A percentile compares a stretch with the other conserved stretches of the same genome.
Evolutionary conservation across 2,329 filamentous ascomycete species (phyloP).

Genomic region (Lecanoromycetidae sp.): DNA sequence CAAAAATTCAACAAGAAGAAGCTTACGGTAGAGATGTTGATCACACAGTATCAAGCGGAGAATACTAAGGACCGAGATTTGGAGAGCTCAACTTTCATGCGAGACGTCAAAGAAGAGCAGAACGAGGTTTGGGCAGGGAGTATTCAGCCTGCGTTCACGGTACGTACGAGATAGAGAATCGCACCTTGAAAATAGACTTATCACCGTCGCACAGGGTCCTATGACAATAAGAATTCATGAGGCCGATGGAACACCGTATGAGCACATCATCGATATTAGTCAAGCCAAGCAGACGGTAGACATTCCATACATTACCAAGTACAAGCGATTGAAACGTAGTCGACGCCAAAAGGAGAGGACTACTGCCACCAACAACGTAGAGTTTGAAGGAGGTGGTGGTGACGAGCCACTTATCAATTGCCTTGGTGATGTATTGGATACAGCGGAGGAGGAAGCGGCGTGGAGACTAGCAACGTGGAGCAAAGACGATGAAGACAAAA

Average conservation of each 20-base stretch:
- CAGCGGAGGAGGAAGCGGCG: slow-evolving; percentile 63
- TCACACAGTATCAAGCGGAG: slow-evolving; percentile 60
- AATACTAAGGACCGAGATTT: slow-evolving; percentile 47
- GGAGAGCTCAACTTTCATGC: slow-evolving; percentile 64
- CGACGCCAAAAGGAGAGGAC: slow-evolving; percentile 68
- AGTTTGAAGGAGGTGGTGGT: slow-evolving; percentile 51
- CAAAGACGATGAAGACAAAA: slow-evolving; percentile 72
- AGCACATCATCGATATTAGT: slow-evolving; percentile 93
- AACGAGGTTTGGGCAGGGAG: slow-evolving; percentile 56
- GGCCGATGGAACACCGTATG: slow-evolving; percentile 93
- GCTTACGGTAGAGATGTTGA: slow-evolving; percentile 81
- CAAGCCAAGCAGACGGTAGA: slow-evolving; percentile 77
- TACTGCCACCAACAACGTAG: slow-evolving; percentile 50
- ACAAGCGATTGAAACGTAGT: slow-evolving; percentile 89
- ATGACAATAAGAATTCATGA: slow-evolving; percentile 98
- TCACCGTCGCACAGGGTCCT: slow-evolving; percentile 43
- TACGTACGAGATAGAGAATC: slow-evolving; percentile 4
- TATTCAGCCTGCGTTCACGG: slow-evolving; percentile 67
- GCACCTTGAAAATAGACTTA: background rate
- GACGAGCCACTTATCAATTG: slow-evolving; percentile 82
- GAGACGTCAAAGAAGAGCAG: slow-evolving; percentile 69
- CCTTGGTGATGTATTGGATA: slow-evolving; percentile 78
- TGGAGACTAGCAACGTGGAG: slow-evolving; percentile 88
- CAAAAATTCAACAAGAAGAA: slow-evolving; percentile 98
- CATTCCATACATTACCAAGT: slow-evolving; percentile 98